Evolutionary conservation across 2,329 filamentous ascomycete species (phyloP).

Genomic region (Fusarium sp.): DNA sequence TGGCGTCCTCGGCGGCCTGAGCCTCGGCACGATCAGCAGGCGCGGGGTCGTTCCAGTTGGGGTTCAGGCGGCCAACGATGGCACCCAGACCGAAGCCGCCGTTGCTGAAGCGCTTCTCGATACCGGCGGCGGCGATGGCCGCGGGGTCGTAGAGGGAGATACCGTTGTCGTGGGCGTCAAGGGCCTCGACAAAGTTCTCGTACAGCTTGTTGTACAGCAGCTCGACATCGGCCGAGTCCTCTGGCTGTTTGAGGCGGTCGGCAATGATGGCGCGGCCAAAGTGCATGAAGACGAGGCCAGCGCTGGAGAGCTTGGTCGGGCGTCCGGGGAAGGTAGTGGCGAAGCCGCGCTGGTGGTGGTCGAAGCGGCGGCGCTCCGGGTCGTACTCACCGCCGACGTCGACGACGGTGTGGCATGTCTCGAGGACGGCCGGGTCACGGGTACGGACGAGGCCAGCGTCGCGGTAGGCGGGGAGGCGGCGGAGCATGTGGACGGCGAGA

Average conservation of each 20-base stretch:
- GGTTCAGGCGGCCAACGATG: constrained; percentile 83
- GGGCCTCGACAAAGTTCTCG: constrained; percentile 91
- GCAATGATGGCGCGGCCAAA: constrained; percentile 89
- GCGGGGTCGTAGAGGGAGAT: constrained; percentile 84
- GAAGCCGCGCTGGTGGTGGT: constrained; percentile 98
- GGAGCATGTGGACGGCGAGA: constrained; percentile 95
- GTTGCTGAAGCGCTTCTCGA: constrained; percentile 86
- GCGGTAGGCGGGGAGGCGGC: constrained; percentile 84
- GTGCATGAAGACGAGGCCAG: constrained; percentile 95
- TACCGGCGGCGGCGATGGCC: constrained; percentile 74
- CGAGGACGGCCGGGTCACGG: constrained; percentile 82
- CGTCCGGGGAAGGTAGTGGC: constrained; percentile 84
- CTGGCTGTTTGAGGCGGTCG: constrained; percentile 60
- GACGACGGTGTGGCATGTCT: constrained; percentile 91
- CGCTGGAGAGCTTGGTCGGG: constrained; percentile 90
- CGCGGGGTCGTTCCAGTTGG: constrained; percentile 78
- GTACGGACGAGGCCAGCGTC: constrained; percentile 84
- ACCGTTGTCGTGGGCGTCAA: constrained; percentile 98
- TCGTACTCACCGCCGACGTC: constrained; percentile 98
- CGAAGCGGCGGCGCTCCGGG: constrained; percentile 80
- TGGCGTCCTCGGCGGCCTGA: constrained; percentile 82
- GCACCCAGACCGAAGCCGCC: constrained; percentile 87
- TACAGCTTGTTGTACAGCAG: constrained; percentile 91
- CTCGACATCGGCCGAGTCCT: constrained; percentile 75
- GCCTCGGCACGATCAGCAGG: constrained; percentile 64